Evolutionary conservation across 2,329 filamentous ascomycete genomes (phyloP).

Genomic region (Aspergillus pseudonomiae): DNA sequence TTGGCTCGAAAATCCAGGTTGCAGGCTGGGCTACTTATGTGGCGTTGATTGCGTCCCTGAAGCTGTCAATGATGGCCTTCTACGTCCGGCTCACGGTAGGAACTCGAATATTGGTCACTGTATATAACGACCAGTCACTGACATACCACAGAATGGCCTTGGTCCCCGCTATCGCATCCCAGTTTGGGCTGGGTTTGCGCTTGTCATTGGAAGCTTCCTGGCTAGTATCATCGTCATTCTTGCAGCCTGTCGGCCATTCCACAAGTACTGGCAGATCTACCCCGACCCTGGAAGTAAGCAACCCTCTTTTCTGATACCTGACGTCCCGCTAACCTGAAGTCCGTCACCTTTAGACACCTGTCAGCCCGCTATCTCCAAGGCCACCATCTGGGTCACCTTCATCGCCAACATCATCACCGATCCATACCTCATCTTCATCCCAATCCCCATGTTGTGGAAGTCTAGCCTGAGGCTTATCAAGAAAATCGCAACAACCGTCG

Average conservation of each 20-base stretch:
- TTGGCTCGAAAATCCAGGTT: slow-evolving; percentile 56
- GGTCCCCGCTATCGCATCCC: slow-evolving; percentile 34
- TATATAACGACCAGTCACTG: background rate
- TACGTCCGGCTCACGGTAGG: slow-evolving; percentile 54
- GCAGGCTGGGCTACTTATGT: slow-evolving; percentile 58
- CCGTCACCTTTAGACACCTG: slow-evolving; percentile 41
- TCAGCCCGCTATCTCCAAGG: slow-evolving; percentile 52
- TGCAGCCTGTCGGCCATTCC: slow-evolving; percentile 54
- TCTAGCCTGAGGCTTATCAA: slow-evolving; percentile 51
- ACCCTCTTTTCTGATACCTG: background rate
- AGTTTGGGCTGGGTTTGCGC: slow-evolving; percentile 52
- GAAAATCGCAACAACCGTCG: slow-evolving; percentile 53
- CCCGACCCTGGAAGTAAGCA: slow-evolving; percentile 58
- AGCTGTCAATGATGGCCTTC: slow-evolving; percentile 57
- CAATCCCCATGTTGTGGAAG: slow-evolving; percentile 59
- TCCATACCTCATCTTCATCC: slow-evolving; percentile 59
- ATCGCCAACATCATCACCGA: slow-evolving; percentile 58
- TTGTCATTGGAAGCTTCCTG: slow-evolving; percentile 52
- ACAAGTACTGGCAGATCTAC: slow-evolving; percentile 59
- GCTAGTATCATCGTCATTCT: slow-evolving; percentile 52
- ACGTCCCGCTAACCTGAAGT: background rate
- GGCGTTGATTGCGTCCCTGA: slow-evolving; percentile 53
- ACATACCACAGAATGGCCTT: slow-evolving; percentile 22
- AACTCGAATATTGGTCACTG: background rate
- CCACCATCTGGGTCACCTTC: slow-evolving; percentile 51